Conservation (phyloP, 2,329 filamentous ascomycete species). For the Monosporascus sp. region DNA sequence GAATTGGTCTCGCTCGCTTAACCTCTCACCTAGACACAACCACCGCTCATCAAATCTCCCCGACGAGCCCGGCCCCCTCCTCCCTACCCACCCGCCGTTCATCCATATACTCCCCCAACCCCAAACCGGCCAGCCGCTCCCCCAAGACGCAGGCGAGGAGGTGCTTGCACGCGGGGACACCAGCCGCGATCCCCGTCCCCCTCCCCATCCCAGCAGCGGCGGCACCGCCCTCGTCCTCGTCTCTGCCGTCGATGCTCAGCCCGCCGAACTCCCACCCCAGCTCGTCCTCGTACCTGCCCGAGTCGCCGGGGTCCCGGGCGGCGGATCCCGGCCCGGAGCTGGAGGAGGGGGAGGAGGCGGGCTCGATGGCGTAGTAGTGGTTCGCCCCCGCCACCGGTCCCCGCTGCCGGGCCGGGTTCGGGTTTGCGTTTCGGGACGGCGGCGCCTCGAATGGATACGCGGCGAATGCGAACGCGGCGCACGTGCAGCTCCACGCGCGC, state of each 20-base stretch:
- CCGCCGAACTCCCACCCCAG: conserved; percentile 22
- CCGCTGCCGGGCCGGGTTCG: conserved; percentile 1
- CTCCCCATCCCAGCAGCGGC: not conserved
- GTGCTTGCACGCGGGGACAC: conserved; percentile 75
- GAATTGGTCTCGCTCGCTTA: not conserved
- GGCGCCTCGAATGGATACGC: conserved; percentile 48
- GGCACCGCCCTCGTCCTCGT: conserved; percentile 17
- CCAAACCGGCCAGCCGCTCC: conserved; percentile 51
- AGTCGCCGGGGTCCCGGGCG: no score
- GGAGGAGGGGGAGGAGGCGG: no score
- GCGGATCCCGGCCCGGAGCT: no score
- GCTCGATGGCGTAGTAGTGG: no score
- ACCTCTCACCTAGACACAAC: not conserved
- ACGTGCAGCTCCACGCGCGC: conserved; percentile 81
- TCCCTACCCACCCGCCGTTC: conserved; percentile 51
- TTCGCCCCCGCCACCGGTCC: no score
- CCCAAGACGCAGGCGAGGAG: conserved; percentile 76
- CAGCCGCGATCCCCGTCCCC: conserved; percentile 10
- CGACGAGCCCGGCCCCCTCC: conserved; percentile 69
- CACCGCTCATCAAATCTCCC: conserved; percentile 29
- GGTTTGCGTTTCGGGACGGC: not conserved
- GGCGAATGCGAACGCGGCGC: conserved; percentile 75
- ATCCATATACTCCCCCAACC: conserved; percentile 54
- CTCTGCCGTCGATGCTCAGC: conserved; percentile 28
- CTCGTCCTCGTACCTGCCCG: not conserved